Percentiles rank a stretch among this genome's conserved stretches.
These are phyloP conservation scores for Lathyrus tuberosus DNA, from an alignment of 306 rosid genomes.

Conservation along the genomic window DNA sequence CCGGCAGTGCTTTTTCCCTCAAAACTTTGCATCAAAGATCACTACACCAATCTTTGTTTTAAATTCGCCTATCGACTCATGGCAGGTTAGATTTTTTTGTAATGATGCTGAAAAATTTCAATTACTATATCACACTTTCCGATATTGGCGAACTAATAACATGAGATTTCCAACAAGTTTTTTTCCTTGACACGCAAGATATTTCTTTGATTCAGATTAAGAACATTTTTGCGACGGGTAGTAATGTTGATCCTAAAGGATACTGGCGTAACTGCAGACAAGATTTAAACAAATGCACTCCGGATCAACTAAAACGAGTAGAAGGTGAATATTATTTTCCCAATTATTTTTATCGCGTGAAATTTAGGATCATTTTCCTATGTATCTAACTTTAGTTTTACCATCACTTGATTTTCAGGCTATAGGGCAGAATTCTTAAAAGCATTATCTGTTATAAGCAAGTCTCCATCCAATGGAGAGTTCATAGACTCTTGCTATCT, in stretches of 20 bases:
- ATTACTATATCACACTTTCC: neutral
- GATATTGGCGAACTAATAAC: neutral
- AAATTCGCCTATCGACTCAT: constrained; percentile 90
- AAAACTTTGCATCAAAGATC: constrained; percentile 62
- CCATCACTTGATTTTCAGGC: constrained; percentile 48
- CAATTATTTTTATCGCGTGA: too few species aligned
- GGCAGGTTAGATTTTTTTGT: constrained; percentile 77
- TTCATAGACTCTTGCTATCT: constrained; percentile 86
- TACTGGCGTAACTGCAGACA: constrained; percentile 77
- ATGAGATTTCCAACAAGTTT: neutral
- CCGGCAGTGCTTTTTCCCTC: constrained; percentile 92
- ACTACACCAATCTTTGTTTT: constrained; percentile 75
- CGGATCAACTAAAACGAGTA: constrained; percentile 61
- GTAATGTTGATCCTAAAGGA: constrained; percentile 81
- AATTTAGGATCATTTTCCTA: too few species aligned
- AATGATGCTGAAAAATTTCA: neutral
- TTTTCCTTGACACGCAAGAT: constrained; percentile 31
- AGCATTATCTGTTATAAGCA: constrained; percentile 51
- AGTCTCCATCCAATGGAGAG: constrained; percentile 58
- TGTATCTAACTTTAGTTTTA: constrained; percentile 23
- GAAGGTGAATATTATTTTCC: constrained; percentile 50
- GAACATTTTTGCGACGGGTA: constrained; percentile 82
- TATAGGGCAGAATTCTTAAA: constrained; percentile 72
- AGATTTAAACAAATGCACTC: constrained; percentile 69
- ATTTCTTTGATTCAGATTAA: constrained; percentile 58